phyloP scores from a whole-genome alignment of 1,139 yeast genomes.

The Suhomyces atakaporum region DNA sequence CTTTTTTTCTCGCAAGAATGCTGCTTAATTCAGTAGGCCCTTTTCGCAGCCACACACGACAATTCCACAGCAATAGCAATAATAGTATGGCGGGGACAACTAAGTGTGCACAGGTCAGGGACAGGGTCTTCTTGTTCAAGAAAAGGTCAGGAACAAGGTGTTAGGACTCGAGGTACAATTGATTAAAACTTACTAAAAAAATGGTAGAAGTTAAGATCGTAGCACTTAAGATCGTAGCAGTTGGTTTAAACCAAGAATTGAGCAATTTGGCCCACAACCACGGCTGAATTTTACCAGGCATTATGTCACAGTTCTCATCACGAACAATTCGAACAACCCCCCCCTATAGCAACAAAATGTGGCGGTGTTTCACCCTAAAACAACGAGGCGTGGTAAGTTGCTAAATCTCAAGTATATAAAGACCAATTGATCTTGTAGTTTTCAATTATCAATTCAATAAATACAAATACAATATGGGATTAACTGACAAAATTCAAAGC shows the following conservation, averaged over 20 bases:
- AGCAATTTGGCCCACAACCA: too few relatives aligned
- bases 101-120: too few relatives aligned
- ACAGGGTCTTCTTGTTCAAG: too few relatives aligned
- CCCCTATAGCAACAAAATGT: background rate
- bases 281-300: too few relatives aligned
- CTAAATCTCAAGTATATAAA: background rate
- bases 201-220: too few relatives aligned
- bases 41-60: constrained; percentile 12
- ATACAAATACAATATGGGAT: constrained; percentile 28
- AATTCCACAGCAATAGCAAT: constrained; percentile 11
- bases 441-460: background rate
- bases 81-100: constrained; percentile 3
- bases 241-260: too few relatives aligned
- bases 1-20: too few relatives aligned
- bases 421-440: background rate
- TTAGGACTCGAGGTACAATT: too few relatives aligned
- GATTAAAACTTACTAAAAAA: too few relatives aligned
- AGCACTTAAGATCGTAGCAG: too few relatives aligned
- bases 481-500: constrained; percentile 36
- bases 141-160: too few relatives aligned
- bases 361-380: background rate
- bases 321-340: background rate
- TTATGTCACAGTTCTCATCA: too few relatives aligned
- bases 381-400: background rate
- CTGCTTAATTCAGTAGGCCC: constrained; percentile 1